Conservation (phyloP, 768 basidiomycete genomes). For the Ramaria rubella region DNA sequence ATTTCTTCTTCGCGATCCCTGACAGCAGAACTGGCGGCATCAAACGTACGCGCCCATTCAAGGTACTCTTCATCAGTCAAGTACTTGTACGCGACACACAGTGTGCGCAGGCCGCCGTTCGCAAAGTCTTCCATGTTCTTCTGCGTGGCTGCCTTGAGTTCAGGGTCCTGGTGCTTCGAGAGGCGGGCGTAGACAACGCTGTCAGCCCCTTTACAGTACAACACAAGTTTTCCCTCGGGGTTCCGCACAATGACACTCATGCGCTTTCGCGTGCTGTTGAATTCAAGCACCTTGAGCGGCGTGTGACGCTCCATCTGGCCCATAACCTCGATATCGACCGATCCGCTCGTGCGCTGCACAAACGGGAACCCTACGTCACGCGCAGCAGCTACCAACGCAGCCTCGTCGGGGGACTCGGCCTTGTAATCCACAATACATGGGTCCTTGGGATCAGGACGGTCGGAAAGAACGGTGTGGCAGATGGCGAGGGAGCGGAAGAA, state of each 20-base stretch:
- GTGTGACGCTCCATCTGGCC: constrained; percentile 81
- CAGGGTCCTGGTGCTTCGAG: constrained; percentile 63
- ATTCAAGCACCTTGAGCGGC: constrained; percentile 78
- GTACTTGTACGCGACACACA: constrained; percentile 80
- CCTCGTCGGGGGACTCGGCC: constrained; percentile 94
- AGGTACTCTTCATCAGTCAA: constrained; percentile 80
- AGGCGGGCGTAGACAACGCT: constrained; percentile 89
- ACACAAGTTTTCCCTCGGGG: constrained; percentile 72
- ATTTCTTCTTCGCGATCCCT: constrained; percentile 86
- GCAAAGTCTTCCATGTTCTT: constrained; percentile 92
- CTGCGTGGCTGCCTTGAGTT: constrained; percentile 67
- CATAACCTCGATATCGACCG: constrained; percentile 85
- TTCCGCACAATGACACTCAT: constrained; percentile 90
- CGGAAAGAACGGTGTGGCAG: constrained; percentile 82
- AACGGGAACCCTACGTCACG: constrained; percentile 93
- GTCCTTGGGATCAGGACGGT: constrained; percentile 56
- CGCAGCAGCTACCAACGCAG: constrained; percentile 87
- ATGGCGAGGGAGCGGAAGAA: constrained; percentile 96
- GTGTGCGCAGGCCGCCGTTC: constrained; percentile 84
- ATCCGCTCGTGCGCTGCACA: constrained; percentile 63
- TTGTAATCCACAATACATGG: constrained; percentile 80
- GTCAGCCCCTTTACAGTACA: constrained; percentile 98
- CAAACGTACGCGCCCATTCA: constrained; percentile 72
- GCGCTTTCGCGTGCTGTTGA: constrained; percentile 89
- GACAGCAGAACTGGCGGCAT: constrained; percentile 70